Evolutionary conservation across 768 basidiomycete species (phyloP), one percentile per base, ranked within the genome.

Genomic region (Cubamyces lactineus): DNA sequence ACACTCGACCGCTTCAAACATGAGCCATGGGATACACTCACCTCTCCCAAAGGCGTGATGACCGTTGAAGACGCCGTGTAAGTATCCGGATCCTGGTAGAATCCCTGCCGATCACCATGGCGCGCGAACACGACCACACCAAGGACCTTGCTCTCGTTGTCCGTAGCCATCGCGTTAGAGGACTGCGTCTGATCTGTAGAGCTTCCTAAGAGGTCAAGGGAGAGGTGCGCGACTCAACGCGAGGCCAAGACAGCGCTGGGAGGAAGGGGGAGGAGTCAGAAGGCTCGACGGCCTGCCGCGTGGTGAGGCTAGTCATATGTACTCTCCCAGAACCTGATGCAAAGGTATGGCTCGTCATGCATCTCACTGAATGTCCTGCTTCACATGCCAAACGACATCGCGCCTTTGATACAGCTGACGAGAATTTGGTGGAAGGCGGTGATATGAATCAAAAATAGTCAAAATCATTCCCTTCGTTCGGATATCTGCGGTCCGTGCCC

Each of bases 21-120:
- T 11, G 9, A 11, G 5, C 4, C 17, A 28, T 5, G 21, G 1
- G 45, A 8, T 21, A 43, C 43, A 71, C 76, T 50, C 71, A 88
- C 87, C 68, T 82, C 85, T 53, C 88, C 87, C 24, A 89, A 75
- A n/a, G 88, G 83, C 4, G 88, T 89, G 52, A 89, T 82, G n/a
- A 77, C 70, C 1, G 88, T 88, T 41, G 73, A 72, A 8, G 81
- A 81, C 7, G 86, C 78, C 17, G 80, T 78, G 69, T 89, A 88
- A 1, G 82, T 82, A 2, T 72, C 75, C 8, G 86, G 85, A 67
- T 78, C 73, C 71, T 89, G 88, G 71, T 87, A 89, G 68, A 89
- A 89, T 0, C 85, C 86, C 43, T 67, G 52, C 76, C 69, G 40
- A 76, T 70, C 26, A 57, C 65, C 49, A 62, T 68, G 60, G 28